These are phyloP conservation scores for Macrolepiota fuliginosa DNA, from an alignment of 768 basidiomycete species.

Conservation along the genomic window DNA sequence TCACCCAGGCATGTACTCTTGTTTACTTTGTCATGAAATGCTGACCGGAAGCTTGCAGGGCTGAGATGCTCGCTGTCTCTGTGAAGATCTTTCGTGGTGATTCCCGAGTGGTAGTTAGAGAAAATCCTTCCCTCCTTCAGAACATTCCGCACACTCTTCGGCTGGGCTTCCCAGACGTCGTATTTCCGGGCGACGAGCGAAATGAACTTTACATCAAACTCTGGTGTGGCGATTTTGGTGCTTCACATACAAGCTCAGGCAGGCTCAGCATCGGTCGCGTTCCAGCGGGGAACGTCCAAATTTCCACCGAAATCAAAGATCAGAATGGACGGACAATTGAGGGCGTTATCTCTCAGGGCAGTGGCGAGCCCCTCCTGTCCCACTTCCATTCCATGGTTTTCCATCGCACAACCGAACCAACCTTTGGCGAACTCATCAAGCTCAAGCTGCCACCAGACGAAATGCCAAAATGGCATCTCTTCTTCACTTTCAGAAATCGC, in stretches of 20 bases:
- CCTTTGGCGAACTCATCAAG: conserved; percentile 92
- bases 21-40: not conserved
- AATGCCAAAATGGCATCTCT: conserved; percentile 82
- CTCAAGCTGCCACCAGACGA: conserved; percentile 68
- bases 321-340: conserved; percentile 67
- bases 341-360: conserved; percentile 75
- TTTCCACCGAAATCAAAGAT: conserved; percentile 84
- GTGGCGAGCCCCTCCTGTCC: conserved; percentile 77
- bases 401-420: conserved; percentile 82
- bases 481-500: conserved; percentile 90
- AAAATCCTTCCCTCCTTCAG: conserved; percentile 81
- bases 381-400: conserved; percentile 92
- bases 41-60: conserved; percentile 41
- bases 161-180: conserved; percentile 94
- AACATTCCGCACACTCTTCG: conserved; percentile 81
- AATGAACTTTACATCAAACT: conserved; percentile 97
- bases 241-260: conserved; percentile 44
- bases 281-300: conserved; percentile 73
- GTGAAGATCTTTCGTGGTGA: conserved; percentile 89
- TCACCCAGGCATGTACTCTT: conserved; percentile 59
- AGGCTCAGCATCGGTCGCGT: conserved; percentile 62
- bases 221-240: conserved; percentile 87
- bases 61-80: conserved; percentile 83
- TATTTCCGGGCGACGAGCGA: conserved; percentile 87
- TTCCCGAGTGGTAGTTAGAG: conserved; percentile 65